Evolutionary conservation across 179 eudicot genomes (phyloP), one percentile per base, ranked within the genome.

Genomic region (Vitellaria paradoxa): DNA sequence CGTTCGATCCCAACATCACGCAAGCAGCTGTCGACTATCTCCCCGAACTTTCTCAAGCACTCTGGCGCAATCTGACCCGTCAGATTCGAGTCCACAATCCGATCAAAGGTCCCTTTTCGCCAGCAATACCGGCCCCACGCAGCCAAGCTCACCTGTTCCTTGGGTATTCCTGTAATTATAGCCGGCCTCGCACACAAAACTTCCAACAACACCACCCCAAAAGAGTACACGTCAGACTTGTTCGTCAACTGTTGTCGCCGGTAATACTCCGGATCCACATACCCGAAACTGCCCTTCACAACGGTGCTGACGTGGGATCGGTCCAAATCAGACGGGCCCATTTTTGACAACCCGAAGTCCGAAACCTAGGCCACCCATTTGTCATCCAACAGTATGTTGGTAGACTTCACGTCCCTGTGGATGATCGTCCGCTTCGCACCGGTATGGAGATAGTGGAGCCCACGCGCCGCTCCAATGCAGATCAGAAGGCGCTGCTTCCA

Each of bases 261-360:
- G 20, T 10, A 11, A 10, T 64, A 65, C 15, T 65, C 68, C 45
- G 68, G 46, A 13, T 65, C 68, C 1, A 30, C 17, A 3, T 65
- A 65, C 18, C 46, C 68, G 46, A 65, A 24, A 12, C 68, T 65
- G 26, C 68, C 68, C 46, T 65, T 65, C 17, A 65, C 68, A 4
- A 30, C 46, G 3, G 68, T 65, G 68, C 46, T 65, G 45, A 65
- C 46, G 15, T 65, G 68, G 45, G 46, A 9, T 11, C 26, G 6
- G 45, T 18, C 0, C 46, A 13, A 8, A 7, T 53, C 64, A 23
- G 21, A 46, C 0, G 87, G 82, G 30, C 84, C 83, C 6, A 73
- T 66, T 57, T 76, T 84, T 5, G 87, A 84, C 60, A 84, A 79
- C 23, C 87, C 87, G 18, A 84, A 81, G 74, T 84, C 87, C 5